Conservation (phyloP, 441 rosid genomes). For the Arabidopsis hybrid region DNA sequence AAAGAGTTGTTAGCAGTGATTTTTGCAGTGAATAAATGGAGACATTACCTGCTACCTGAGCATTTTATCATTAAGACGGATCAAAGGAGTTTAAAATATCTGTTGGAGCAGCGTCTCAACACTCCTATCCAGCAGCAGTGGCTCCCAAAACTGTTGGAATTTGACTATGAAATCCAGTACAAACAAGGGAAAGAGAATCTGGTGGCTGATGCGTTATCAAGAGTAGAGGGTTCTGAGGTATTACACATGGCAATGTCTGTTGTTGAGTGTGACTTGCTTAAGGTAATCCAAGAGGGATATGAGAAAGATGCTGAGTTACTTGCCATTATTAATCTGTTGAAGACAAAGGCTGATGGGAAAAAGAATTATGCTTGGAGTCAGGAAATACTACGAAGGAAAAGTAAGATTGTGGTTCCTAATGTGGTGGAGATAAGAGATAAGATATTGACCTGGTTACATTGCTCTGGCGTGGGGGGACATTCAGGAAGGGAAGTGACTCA, state of each 20-base stretch:
- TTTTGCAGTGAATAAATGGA: not conserved
- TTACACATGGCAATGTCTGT: not conserved
- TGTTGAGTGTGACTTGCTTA: not conserved
- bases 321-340: no score
- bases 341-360: no score
- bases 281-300: fast-evolving
- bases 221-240: not conserved
- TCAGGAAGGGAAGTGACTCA: not conserved
- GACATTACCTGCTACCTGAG: not conserved
- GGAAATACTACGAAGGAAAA: not conserved
- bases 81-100: not conserved
- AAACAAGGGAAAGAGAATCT: not conserved
- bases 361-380: not conserved
- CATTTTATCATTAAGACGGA: not conserved
- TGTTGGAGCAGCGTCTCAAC: not conserved
- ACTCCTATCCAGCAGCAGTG: not conserved
- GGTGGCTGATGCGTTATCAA: not conserved
- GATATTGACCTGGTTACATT: not conserved
- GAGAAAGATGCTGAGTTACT: fast-evolving
- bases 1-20: no score
- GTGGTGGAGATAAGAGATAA: no score
- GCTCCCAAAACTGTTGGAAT: not conserved
- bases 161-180: not conserved
- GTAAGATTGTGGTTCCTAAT: not conserved
- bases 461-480: not conserved